These are phyloP conservation scores for Ophiognomonia clavigignenti-juglandacearum DNA, from an alignment of 2,329 filamentous ascomycete species.

Conservation along the genomic window DNA sequence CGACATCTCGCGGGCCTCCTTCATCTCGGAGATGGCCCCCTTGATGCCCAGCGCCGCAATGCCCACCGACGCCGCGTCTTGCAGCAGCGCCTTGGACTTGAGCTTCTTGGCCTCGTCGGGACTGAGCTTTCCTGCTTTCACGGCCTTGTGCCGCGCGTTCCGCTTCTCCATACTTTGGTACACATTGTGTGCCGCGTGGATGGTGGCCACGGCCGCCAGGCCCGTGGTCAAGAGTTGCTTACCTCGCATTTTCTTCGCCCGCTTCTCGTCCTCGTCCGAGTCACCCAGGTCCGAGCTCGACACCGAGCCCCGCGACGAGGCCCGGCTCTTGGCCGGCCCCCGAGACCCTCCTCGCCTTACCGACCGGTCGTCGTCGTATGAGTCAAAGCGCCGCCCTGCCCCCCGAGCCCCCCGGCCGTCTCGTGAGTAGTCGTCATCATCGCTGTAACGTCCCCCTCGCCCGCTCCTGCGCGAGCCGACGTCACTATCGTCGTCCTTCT, in stretches of 20 bases:
- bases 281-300: slow-evolving; percentile 53
- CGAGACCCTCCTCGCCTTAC: slow-evolving; percentile 34
- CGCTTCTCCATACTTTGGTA: slow-evolving; percentile 56
- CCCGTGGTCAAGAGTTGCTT: slow-evolving; percentile 56
- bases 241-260: slow-evolving; percentile 54
- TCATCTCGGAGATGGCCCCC: slow-evolving; percentile 50
- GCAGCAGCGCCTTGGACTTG: slow-evolving; percentile 51
- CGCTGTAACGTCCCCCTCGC: slow-evolving; percentile 27
- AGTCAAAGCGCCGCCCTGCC: slow-evolving; percentile 30
- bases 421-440: slow-evolving; percentile 42
- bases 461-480: slow-evolving; percentile 19
- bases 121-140: slow-evolving; percentile 48
- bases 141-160: slow-evolving; percentile 46
- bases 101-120: slow-evolving; percentile 49
- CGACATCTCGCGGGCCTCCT: slow-evolving; percentile 47
- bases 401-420: slow-evolving; percentile 30
- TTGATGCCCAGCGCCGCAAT: slow-evolving; percentile 55
- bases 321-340: slow-evolving; percentile 25
- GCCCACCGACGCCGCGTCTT: slow-evolving; percentile 55
- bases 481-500: slow-evolving; percentile 30
- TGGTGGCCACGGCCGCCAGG: slow-evolving; percentile 53
- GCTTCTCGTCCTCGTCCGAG: slow-evolving; percentile 52
- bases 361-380: slow-evolving; percentile 43
- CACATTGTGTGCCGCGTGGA: slow-evolving; percentile 55
- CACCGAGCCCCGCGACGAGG: slow-evolving; percentile 38